Evolutionary conservation across 176 grass and related monocot genomes (phyloP).

Genomic region (Pontederia crassipes): DNA sequence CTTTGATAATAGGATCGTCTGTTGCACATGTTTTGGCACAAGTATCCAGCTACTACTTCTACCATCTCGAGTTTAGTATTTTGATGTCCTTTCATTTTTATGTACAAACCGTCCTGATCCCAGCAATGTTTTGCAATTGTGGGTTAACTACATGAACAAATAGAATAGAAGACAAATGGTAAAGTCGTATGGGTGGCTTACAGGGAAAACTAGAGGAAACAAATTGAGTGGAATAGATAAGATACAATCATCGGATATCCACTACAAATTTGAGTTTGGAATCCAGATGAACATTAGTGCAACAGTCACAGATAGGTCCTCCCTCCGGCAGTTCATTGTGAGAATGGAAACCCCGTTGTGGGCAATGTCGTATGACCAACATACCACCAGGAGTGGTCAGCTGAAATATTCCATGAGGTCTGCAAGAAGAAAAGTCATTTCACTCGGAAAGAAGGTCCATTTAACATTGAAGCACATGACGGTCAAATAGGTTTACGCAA

Average conservation of each 20-base stretch:
- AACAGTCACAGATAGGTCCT: slow-evolving; percentile 31
- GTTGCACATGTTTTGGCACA: too few species aligned
- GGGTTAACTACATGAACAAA: too few species aligned
- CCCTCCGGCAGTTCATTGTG: slow-evolving; percentile 34
- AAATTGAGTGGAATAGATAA: too few species aligned
- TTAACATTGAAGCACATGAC: not conserved
- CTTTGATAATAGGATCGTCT: too few species aligned
- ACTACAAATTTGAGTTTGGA: slow-evolving; percentile 37
- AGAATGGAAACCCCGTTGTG: slow-evolving; percentile 40
- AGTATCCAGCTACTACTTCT: too few species aligned
- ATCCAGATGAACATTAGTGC: slow-evolving; percentile 42
- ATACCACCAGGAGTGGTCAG: slow-evolving; percentile 45
- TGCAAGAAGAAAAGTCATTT: not conserved
- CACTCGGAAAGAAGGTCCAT: not conserved
- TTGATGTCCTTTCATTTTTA: too few species aligned
- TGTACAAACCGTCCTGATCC: too few species aligned
- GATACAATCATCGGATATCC: slow-evolving; percentile 32
- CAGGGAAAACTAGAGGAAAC: too few species aligned
- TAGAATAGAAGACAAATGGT: too few species aligned
- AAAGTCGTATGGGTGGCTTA: too few species aligned
- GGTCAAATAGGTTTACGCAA: not conserved
- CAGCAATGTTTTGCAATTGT: not conserved
- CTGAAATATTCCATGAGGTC: slow-evolving; percentile 43
- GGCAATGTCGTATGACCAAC: slow-evolving; percentile 38
- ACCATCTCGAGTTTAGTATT: too few species aligned